Evolutionary conservation across 2,329 filamentous ascomycete genomes (phyloP).

Genomic region (Cryphonectria parasitica): DNA sequence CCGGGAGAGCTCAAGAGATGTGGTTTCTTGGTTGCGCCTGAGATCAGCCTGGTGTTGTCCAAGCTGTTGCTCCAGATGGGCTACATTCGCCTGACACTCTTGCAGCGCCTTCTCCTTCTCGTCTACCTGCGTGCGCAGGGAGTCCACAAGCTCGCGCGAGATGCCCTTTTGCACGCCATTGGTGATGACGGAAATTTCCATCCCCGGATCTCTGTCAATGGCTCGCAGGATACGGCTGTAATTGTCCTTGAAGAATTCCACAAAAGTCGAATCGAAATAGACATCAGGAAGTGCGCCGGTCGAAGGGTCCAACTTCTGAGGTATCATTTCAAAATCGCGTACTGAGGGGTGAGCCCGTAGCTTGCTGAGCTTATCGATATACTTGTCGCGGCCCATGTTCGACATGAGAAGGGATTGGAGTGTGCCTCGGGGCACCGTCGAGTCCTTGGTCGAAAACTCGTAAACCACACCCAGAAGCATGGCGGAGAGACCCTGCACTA

Average conservation of each 20-base stretch:
- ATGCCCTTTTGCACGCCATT: conserved; percentile 87
- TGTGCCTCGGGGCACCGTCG: conserved; percentile 80
- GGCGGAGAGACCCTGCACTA: conserved; percentile 82
- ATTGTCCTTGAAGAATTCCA: conserved; percentile 95
- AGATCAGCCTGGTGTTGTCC: conserved; percentile 77
- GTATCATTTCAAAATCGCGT: conserved; percentile 86
- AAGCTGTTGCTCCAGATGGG: conserved; percentile 56
- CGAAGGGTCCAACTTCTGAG: conserved; percentile 64
- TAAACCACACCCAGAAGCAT: conserved; percentile 87
- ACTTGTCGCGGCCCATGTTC: conserved; percentile 82
- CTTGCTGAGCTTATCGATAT: conserved; percentile 78
- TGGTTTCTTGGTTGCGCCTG: conserved; percentile 64
- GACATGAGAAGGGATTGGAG: conserved; percentile 78
- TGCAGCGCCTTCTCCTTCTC: conserved; percentile 65
- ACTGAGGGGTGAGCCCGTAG: conserved; percentile 78
- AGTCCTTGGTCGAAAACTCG: conserved; percentile 97
- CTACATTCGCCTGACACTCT: conserved; percentile 49
- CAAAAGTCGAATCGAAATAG: conserved; percentile 82
- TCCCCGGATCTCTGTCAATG: conserved; percentile 86
- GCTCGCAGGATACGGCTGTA: conserved; percentile 83
- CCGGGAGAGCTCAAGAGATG: conserved; percentile 53
- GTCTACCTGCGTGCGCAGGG: conserved; percentile 75
- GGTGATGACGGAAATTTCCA: conserved; percentile 80
- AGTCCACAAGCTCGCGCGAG: conserved; percentile 90
- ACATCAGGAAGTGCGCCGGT: conserved; percentile 71